Percentiles rank a stretch among this genome's conserved stretches.
phyloP scores from a whole-genome alignment of 306 rosid species.

The Casuarina cunninghamiana region DNA sequence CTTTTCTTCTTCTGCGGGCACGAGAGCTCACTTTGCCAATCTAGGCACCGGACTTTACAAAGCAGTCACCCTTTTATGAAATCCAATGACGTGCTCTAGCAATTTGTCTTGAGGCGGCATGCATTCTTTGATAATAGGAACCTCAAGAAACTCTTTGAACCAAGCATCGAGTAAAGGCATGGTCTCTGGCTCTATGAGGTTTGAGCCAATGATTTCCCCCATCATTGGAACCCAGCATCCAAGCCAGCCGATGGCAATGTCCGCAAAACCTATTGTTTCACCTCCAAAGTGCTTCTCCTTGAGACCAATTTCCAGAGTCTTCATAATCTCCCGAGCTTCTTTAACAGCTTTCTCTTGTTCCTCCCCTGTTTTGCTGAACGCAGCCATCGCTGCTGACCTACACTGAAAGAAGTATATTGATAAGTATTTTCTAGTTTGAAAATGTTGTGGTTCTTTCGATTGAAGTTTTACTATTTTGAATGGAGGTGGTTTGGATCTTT shows the following conservation, averaged over 20 bases:
- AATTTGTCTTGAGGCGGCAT: constrained; percentile 30
- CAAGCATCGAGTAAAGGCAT: too few relatives aligned
- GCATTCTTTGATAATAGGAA: too few relatives aligned
- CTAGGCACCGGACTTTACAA: neutral
- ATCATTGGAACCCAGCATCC: constrained; percentile 29
- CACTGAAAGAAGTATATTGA: constrained; percentile 24
- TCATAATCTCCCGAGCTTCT: constrained; percentile 43
- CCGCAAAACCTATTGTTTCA: constrained; percentile 36
- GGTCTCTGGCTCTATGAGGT: constrained; percentile 34
- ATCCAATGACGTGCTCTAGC: constrained; percentile 27
- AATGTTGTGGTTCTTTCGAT: too few relatives aligned
- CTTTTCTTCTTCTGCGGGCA: too few relatives aligned
- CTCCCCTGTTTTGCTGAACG: constrained; percentile 41
- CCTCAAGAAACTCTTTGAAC: too few relatives aligned
- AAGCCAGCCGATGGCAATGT: constrained; percentile 47
- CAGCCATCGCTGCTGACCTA: constrained; percentile 32
- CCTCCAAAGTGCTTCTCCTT: constrained; percentile 16
- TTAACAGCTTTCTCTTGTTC: constrained; percentile 45
- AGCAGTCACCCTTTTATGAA: constrained; percentile 28
- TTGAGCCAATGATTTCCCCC: constrained; percentile 37
- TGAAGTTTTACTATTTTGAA: too few relatives aligned
- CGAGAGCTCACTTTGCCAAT: too few relatives aligned
- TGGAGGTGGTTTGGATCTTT: neutral
- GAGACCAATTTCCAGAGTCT: constrained; percentile 45
- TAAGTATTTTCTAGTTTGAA: neutral